Evolutionary conservation across 106 monocot species (phyloP).

Genomic region (Acorus gramineus): DNA sequence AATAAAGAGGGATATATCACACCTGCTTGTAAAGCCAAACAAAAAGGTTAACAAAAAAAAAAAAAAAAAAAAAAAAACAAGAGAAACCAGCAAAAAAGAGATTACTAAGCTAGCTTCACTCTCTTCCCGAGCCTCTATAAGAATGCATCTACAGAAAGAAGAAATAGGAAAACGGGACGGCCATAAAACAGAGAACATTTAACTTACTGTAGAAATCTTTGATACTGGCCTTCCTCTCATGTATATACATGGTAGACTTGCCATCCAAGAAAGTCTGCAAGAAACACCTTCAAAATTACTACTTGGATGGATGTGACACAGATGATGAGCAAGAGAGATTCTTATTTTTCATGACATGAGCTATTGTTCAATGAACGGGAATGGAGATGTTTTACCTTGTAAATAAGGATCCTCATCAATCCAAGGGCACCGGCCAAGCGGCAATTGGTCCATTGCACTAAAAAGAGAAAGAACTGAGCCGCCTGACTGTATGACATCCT

Average conservation of each 20-base stretch:
- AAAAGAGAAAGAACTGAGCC: background rate
- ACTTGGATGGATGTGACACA: background rate
- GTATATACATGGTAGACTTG: background rate
- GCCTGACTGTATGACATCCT: conserved; percentile 1
- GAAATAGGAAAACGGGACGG: too few species aligned
- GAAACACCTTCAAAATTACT: background rate
- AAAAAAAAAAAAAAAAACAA: background rate
- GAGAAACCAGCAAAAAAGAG: background rate
- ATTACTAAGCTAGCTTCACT: background rate
- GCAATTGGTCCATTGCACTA: conserved; percentile 1
- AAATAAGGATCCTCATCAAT: background rate
- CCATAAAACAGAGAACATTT: background rate
- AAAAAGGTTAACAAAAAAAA: background rate
- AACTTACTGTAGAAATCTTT: conserved; percentile 6
- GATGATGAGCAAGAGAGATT: too few species aligned
- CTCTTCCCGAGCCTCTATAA: too few species aligned
- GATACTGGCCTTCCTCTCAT: conserved; percentile 1
- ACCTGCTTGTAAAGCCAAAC: background rate
- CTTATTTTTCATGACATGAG: background rate
- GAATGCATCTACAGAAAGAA: too few species aligned
- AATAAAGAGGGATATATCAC: conserved; percentile 16
- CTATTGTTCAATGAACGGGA: too few species aligned
- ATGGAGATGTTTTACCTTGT: conserved; percentile 1
- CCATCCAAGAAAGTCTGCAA: conserved; percentile 2
- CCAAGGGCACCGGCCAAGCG: conserved; percentile 6